Evolutionary conservation across 1,284 basidiomycete species (phyloP), one percentile per base, ranked within the genome.

Genomic region (Ceratobasidium sp.): DNA sequence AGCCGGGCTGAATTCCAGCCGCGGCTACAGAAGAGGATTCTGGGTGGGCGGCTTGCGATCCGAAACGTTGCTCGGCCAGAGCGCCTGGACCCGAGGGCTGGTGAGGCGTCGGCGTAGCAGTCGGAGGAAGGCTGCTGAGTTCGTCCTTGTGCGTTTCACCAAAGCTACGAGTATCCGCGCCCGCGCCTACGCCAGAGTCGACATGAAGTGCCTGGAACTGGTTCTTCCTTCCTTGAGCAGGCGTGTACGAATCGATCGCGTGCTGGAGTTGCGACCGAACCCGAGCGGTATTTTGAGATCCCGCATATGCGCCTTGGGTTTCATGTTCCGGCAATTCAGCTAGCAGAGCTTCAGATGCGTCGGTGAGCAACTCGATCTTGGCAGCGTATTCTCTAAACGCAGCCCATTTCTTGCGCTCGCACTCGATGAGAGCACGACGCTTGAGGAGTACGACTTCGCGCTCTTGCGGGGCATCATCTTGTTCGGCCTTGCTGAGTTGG

Each of bases 341-440:
- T 43, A 90, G 77, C 64, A 91, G 82, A 22, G 85, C 83, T 5
- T 81, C 77, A 1, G 86, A 85, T 5, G 89, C 89, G 77, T 92
- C 88, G 7, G 89, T 83, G 13, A 92, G 76, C 3, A 93, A 80
- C 1, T 87, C 80, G 3, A 93, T 78, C 76, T 92, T 93, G 77
- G 93, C 91, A 52, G 85, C 88, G 70, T 88, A 93, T 89, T 93
- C 91, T 74, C 85, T 83, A 53, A 92, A 78, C 4, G 91, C 91
- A 45, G 87, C 85, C 89, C 91, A 93, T 74, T 90, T 92, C 43
- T 81, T 76, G 53, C 80, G 79, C 75, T 92, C 91, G 75, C 87
- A 90, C 73, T 92, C 89, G 57, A 82, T 80, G 53, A 92, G 73
- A 0, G 85, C 89, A 76, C 90, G 91, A 54, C 91, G 83, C 79